A percentile compares a stretch with the other conserved stretches of the same genome.
Evolutionary conservation across 345 rosid genomes (phyloP).

Genomic region (Anacardium occidentale): DNA sequence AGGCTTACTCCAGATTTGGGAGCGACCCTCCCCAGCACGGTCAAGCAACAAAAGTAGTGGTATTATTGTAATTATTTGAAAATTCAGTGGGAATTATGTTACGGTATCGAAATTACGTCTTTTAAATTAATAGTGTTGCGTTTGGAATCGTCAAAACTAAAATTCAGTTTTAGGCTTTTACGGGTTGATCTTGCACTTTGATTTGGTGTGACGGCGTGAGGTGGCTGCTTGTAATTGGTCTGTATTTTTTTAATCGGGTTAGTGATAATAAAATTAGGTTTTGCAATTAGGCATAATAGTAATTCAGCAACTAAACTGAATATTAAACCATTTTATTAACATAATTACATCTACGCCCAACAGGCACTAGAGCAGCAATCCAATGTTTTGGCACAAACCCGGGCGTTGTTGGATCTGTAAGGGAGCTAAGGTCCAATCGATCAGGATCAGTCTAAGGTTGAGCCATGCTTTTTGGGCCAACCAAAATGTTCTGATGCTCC

Average conservation of each 20-base stretch:
- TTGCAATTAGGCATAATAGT: background rate
- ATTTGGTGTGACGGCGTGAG: background rate
- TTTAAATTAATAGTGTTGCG: background rate
- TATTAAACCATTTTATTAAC: background rate
- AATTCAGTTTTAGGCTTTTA: background rate
- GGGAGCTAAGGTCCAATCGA: background rate
- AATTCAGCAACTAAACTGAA: background rate
- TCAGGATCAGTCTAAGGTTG: background rate
- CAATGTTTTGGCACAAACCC: background rate
- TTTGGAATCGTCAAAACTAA: background rate
- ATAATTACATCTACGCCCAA: background rate
- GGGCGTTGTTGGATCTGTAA: background rate
- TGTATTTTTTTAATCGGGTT: background rate
- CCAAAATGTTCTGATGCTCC: too few relatives aligned
- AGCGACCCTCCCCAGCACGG: conserved; percentile 1
- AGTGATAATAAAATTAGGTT: background rate
- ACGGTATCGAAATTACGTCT: background rate
- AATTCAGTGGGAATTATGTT: background rate
- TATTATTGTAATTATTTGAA: background rate
- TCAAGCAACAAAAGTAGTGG: conserved; percentile 5
- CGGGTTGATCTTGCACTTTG: background rate
- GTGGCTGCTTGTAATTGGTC: background rate
- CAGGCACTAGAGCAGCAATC: background rate
- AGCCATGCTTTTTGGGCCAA: background rate
- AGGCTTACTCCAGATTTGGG: conserved; percentile 4